These are phyloP conservation scores for Barnettozyma vustinii DNA, from an alignment of 805 yeast species.

Conservation along the genomic window DNA sequence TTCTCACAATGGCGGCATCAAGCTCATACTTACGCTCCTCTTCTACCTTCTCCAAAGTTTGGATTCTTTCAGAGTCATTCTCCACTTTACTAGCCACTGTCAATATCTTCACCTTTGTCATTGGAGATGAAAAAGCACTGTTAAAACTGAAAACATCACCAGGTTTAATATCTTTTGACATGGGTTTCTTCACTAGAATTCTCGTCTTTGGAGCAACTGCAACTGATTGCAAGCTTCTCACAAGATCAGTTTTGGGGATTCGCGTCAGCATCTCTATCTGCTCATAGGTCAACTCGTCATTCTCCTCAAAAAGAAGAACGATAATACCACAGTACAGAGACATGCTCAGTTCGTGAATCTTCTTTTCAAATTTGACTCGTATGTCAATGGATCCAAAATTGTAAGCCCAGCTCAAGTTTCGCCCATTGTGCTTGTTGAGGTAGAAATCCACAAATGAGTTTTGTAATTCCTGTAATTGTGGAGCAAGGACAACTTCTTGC, in stretches of 20 bases:
- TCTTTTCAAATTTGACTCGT: conserved; percentile 59
- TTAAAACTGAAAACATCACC: conserved; percentile 65
- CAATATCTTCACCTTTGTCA: conserved; percentile 65
- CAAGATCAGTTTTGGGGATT: conserved; percentile 69
- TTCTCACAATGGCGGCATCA: conserved; percentile 83
- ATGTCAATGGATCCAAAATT: conserved; percentile 81
- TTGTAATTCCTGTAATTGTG: conserved; percentile 36
- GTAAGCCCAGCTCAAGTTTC: conserved; percentile 73
- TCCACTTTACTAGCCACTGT: conserved; percentile 49
- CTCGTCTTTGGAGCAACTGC: conserved; percentile 80
- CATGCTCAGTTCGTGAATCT: conserved; percentile 72
- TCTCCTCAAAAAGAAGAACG: conserved; percentile 64
- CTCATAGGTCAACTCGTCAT: conserved; percentile 45
- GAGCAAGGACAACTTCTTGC: conserved; percentile 37
- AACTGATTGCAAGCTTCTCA: conserved; percentile 74
- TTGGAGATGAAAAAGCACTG: conserved; percentile 60
- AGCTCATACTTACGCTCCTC: conserved; percentile 62
- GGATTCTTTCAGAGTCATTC: conserved; percentile 34
- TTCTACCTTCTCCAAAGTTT: conserved; percentile 50
- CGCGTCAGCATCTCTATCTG: conserved; percentile 62
- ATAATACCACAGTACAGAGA: conserved; percentile 79
- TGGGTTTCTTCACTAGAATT: conserved; percentile 67
- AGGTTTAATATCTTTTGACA: conserved; percentile 62
- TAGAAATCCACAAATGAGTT: conserved; percentile 48
- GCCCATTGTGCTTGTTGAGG: conserved; percentile 44